Conservation (phyloP, 352 stramenopile genomes). For the Peronospora farinosa region DNA sequence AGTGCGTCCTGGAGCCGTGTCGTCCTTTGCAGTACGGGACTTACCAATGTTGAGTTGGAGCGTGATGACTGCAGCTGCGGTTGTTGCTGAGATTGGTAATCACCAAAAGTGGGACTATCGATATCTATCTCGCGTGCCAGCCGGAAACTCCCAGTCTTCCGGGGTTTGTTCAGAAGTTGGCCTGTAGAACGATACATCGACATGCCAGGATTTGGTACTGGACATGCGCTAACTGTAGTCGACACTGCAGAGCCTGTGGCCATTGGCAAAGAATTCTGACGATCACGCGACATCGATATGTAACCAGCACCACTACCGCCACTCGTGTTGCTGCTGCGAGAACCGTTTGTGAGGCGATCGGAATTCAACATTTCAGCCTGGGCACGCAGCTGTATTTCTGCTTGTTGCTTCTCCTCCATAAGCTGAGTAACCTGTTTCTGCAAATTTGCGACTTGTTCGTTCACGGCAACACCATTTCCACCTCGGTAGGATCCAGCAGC, state of each 20-base stretch:
- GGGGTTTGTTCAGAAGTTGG: constrained; percentile 33
- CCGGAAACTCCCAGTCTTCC: constrained; percentile 38
- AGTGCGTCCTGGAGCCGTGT: constrained; percentile 39
- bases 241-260: constrained; percentile 20
- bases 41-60: constrained; percentile 21
- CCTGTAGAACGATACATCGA: constrained; percentile 39
- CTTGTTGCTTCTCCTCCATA: constrained; percentile 81
- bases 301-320: constrained; percentile 22
- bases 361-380: constrained; percentile 61
- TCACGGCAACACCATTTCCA: constrained; percentile 45
- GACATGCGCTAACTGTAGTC: constrained; percentile 4
- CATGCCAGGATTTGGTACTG: constrained; percentile 19
- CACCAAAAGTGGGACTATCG: constrained; percentile 27
- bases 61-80: constrained; percentile 18
- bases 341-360: constrained; percentile 36
- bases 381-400: constrained; percentile 61
- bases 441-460: constrained; percentile 75
- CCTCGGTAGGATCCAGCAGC: constrained; percentile 7
- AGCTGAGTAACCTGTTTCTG: constrained; percentile 80
- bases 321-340: constrained; percentile 30
- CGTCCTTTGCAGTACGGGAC: constrained; percentile 23
- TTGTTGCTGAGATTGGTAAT: constrained; percentile 6
- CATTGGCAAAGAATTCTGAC: constrained; percentile 61
- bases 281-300: constrained; percentile 31
- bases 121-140: constrained; percentile 37